Evolutionary conservation across 2,329 filamentous ascomycete species (phyloP).

Genomic region (Exophiala calicioides): DNA sequence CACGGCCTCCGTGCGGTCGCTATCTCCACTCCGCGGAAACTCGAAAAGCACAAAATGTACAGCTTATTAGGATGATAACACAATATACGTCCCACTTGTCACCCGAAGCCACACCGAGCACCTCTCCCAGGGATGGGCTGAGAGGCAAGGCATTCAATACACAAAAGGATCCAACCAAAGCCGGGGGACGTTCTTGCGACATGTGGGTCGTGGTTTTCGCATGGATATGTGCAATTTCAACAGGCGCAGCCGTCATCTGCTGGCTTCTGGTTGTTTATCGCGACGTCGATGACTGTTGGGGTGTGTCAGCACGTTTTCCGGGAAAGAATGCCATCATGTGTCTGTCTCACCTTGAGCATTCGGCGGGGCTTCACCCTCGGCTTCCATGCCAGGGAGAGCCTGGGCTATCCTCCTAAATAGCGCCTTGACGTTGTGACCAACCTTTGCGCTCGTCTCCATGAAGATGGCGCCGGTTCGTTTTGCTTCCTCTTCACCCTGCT

Average conservation of each 20-base stretch:
- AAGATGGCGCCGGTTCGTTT: slow-evolving; percentile 99
- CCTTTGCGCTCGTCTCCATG: slow-evolving; percentile 96
- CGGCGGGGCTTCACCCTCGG: slow-evolving; percentile 63
- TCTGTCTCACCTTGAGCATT: slow-evolving; percentile 30
- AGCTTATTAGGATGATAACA: too few species aligned
- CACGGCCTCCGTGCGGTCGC: neutral
- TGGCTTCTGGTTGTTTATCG: slow-evolving; percentile 31
- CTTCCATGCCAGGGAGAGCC: slow-evolving; percentile 96
- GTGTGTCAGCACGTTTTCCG: neutral
- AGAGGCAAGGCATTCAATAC: slow-evolving; percentile 4
- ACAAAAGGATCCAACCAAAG: neutral
- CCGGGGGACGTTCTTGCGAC: neutral
- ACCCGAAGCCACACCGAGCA: too few species aligned
- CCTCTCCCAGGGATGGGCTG: too few species aligned
- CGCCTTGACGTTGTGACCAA: slow-evolving; percentile 96
- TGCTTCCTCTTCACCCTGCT: slow-evolving; percentile 95
- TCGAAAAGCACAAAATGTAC: too few species aligned
- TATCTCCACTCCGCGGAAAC: too few species aligned
- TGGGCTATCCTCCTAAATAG: slow-evolving; percentile 98
- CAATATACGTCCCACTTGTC: too few species aligned
- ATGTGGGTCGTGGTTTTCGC: neutral
- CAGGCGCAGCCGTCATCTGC: slow-evolving; percentile 31
- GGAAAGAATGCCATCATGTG: neutral
- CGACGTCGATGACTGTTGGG: slow-evolving; percentile 30
- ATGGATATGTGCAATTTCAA: slow-evolving; percentile 17